Conservation (phyloP, 2,329 filamentous ascomycete genomes). For the Pseudocercospora pini-densiflorae region DNA sequence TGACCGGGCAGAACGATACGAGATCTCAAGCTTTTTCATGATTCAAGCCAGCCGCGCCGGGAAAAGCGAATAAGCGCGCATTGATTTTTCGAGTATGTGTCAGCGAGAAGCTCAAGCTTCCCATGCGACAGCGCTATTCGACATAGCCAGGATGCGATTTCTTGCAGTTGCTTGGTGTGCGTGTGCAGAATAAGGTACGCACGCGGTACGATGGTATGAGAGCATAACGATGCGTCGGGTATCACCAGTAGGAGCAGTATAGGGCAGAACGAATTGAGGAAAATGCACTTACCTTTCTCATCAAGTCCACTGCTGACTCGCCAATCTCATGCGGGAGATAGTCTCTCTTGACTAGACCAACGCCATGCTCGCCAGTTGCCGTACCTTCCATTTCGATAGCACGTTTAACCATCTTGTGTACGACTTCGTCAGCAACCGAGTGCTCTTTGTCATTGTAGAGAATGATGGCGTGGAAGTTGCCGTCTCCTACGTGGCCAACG, state of each 20-base stretch:
- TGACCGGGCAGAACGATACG: neutral
- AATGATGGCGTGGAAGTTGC: slow-evolving; percentile 73
- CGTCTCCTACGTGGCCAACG: slow-evolving; percentile 75
- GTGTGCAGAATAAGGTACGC: neutral
- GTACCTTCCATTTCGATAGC: slow-evolving; percentile 81
- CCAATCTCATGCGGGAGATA: slow-evolving; percentile 81
- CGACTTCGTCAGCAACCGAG: slow-evolving; percentile 68
- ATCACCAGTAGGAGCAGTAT: neutral
- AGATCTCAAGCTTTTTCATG: neutral
- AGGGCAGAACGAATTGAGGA: neutral
- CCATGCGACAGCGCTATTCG: neutral
- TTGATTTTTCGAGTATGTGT: neutral
- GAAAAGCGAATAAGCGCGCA: neutral
- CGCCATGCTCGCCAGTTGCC: slow-evolving; percentile 83
- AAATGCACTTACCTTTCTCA: slow-evolving; percentile 69
- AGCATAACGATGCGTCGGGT: neutral
- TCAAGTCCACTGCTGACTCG: slow-evolving; percentile 74
- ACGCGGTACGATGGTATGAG: neutral
- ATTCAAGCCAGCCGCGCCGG: neutral
- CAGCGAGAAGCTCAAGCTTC: slow-evolving; percentile 16
- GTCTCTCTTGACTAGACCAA: slow-evolving; percentile 83
- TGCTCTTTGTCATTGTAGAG: slow-evolving; percentile 71
- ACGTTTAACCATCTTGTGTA: slow-evolving; percentile 84
- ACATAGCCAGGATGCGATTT: neutral
- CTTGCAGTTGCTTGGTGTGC: slow-evolving; percentile 4